These are phyloP conservation scores for Suillus bovinus DNA, from an alignment of 768 basidiomycete genomes.

Conservation along the genomic window DNA sequence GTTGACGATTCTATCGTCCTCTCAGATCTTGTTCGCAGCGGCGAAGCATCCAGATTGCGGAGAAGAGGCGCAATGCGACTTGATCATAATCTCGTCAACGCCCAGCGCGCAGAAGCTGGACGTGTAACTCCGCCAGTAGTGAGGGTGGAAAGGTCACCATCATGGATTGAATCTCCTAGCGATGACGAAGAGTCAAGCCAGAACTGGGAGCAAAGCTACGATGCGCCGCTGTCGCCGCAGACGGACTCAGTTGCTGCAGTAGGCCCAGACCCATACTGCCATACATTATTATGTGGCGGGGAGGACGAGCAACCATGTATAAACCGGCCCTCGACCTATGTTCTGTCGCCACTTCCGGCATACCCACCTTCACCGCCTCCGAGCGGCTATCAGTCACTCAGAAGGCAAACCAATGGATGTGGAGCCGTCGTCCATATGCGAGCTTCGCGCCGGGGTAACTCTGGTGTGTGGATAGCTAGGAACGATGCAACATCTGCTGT, in stretches of 20 bases:
- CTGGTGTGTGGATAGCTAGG: conserved; percentile 60
- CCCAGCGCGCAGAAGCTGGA: conserved; percentile 30
- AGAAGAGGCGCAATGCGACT: conserved; percentile 71
- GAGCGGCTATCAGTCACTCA: conserved; percentile 16
- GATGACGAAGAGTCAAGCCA: conserved; percentile 33
- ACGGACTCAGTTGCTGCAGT: conserved; percentile 18
- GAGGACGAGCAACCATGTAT: conserved; percentile 18
- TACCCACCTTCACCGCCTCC: conserved; percentile 28
- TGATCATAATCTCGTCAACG: conserved; percentile 39
- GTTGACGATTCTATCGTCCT: conserved; percentile 70
- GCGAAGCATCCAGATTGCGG: conserved; percentile 72
- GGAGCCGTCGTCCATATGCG: conserved; percentile 59
- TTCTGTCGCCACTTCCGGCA: conserved; percentile 40
- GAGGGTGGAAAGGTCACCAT: conserved; percentile 29
- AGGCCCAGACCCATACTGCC: conserved; percentile 26
- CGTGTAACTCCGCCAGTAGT: conserved; percentile 28
- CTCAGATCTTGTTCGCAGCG: conserved; percentile 72
- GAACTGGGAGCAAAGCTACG: conserved; percentile 35
- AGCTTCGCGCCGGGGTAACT: conserved; percentile 52
- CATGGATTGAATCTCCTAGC: conserved; percentile 35
- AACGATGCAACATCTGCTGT: conserved; percentile 52
- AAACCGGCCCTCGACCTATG: conserved; percentile 22
- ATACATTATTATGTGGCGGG: conserved; percentile 46
- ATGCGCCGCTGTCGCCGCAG: conserved; percentile 27
- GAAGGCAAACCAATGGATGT: conserved; percentile 51